Conservation (phyloP, 495 filamentous ascomycete species). For the Thozetella sp. region DNA sequence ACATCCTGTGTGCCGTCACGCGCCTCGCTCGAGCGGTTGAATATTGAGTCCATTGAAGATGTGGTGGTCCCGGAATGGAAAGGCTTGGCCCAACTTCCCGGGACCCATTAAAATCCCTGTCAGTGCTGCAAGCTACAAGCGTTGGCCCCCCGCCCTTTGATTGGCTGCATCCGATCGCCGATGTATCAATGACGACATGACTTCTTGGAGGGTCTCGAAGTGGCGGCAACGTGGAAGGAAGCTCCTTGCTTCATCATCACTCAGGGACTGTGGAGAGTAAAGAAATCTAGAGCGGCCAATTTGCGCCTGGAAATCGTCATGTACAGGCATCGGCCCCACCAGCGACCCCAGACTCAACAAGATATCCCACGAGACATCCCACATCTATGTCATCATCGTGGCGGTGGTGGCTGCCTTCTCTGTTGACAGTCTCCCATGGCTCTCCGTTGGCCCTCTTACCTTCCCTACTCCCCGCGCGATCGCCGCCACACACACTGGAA, state of each 20-base stretch:
- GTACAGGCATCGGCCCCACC: not conserved
- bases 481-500: no score
- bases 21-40: not conserved
- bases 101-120: not conserved
- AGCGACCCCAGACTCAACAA: not conserved
- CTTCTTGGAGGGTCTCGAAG: not conserved
- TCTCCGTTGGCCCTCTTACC: not conserved
- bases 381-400: not conserved
- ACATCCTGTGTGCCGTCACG: not conserved
- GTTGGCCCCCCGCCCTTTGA: not conserved
- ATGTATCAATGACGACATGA: not conserved
- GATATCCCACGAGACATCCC: not conserved
- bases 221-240: not conserved
- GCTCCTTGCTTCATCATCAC: constrained; percentile 1
- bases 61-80: not conserved
- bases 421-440: not conserved
- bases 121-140: not conserved
- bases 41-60: not conserved
- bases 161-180: not conserved
- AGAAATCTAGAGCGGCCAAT: not conserved
- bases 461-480: no score
- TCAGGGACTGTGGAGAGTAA: not conserved
- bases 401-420: not conserved
- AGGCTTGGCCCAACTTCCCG: not conserved
- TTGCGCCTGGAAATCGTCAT: not conserved